Evolutionary conservation across 495 filamentous ascomycete genomes (phyloP).

Genomic region (Usnea hakonensis): DNA sequence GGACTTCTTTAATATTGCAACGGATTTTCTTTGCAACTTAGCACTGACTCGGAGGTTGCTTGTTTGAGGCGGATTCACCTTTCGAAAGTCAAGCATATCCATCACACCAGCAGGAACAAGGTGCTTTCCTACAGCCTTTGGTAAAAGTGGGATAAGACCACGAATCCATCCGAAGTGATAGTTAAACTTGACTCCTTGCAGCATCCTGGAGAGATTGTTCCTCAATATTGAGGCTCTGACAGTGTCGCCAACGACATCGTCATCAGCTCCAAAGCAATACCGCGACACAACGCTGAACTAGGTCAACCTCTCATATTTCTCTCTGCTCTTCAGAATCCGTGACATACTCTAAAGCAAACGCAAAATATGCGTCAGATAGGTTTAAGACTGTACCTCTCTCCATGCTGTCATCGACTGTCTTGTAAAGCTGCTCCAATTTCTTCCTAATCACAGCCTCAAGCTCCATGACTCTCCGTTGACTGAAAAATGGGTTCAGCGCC

Average conservation of each 20-base stretch:
- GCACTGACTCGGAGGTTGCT: neutral
- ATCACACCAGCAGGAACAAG: conserved; percentile 36
- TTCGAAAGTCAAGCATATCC: conserved; percentile 34
- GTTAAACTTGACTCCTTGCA: conserved; percentile 35
- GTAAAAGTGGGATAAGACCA: conserved; percentile 34
- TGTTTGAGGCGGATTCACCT: conserved; percentile 24
- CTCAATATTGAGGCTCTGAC: conserved; percentile 25
- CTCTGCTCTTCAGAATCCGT: too few species aligned
- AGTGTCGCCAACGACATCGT: conserved; percentile 31
- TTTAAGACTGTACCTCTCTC: conserved; percentile 22
- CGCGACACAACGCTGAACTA: conserved; percentile 32
- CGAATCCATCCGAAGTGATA: conserved; percentile 36
- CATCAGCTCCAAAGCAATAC: conserved; percentile 34
- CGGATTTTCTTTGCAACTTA: neutral
- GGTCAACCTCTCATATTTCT: too few species aligned
- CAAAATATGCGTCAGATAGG: conserved; percentile 33
- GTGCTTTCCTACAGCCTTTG: conserved; percentile 31
- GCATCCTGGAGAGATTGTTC: conserved; percentile 30
- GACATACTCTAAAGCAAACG: conserved; percentile 29
- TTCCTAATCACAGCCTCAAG: conserved; percentile 26
- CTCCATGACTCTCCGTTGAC: conserved; percentile 28
- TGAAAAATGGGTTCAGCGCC: conserved; percentile 34
- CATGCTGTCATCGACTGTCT: conserved; percentile 22
- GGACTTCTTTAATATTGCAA: neutral
- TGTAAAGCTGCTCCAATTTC: conserved; percentile 19